Base-by-base conservation (phyloP, 2,329 filamentous ascomycete genomes). In the Xylaria sp. region DNA sequence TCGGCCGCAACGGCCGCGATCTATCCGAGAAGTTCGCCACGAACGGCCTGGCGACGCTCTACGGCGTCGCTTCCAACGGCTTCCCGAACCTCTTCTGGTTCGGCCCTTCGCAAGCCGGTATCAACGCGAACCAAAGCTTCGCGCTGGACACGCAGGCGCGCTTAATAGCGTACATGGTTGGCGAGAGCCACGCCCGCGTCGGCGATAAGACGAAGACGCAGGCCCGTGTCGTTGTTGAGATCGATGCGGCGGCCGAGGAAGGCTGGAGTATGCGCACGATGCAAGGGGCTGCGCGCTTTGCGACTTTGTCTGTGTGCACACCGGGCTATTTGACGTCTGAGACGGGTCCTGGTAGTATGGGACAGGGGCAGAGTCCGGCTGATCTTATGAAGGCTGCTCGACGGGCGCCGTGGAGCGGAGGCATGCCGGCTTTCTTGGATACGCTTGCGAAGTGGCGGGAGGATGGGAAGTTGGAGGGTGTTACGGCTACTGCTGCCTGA, bases 71-170 rank as follows among this genome's bases (percentile, higher is more conserved):
- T 4, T 76, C 73, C 0, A 71, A 72, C 62, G 76, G 74, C 0
- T 85, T 85, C 60, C 83, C 83, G 1, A 86, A 86, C 63, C 65
- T 84, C 52, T 80, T 83, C 75, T 77, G 79, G 65, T 66, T 75
- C 0, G 76, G 77, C 10, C 66, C 75, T 0, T 58, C 69, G n/a
- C 81, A 83, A 68, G 66, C 71, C 0, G 76, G 70, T 42, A 69
- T 73, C 16, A 52, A 48, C 46, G 58, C 64, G 34, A 69, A 69
- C 64, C 66, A 70, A 52, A 52, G 55, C 44, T 55, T 65, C 52
- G 55, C 61, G 50, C 64, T 63, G 18, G 69, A 66, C 58, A 58
- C 6, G 59, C 67, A 63, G 65, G 60, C 13, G 56, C 61, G n/a
- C n/a, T 46, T 66, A 1, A 49, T 63, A 19, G 65, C 67, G 16